Base-by-base conservation (phyloP, 2,329 filamentous ascomycete genomes). In the Didymella exigua region DNA sequence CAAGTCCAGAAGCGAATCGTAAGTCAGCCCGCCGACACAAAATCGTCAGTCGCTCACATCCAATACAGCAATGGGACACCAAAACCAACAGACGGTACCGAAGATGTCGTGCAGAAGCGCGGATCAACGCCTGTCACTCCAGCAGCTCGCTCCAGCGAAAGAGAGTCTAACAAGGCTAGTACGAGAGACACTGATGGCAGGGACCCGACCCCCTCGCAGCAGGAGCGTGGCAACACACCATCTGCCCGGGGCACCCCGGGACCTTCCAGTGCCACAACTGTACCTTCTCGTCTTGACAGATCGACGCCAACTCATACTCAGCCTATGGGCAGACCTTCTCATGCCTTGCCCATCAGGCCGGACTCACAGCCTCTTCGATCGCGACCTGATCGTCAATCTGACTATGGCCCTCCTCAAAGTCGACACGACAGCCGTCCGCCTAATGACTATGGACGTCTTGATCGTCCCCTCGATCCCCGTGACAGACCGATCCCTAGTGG, bases 281-380 rank as follows among this genome's bases (percentile, higher is more conserved):
- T 68, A 27, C 69, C 72, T 18, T 58, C 58, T 31, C 70, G 73
- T 30, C 69, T 71, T 24, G 72, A 78, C 23, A 65, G 69, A 19
- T 67, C 70, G 54, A 61, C 67, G 24, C 56, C 62, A 8, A 56
- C 45, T 18, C 73, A 75, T 43, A 51, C 59, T n/a, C 48, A 65
- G 21, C 57, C 63, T 33, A 51, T 60, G 36, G 60, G 64, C 21
- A 69, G 72, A 52, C 55, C 63, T 41, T 64, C 74, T 24, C 78
- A 78, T 59, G 72, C 72, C 14, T 74, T 88, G 6, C 86, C 86
- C 1, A 85, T 75, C 49, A 79, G 84, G 49, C 85, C 85, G 14
- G 84, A 87, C 59, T 79, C 84, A 10, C 83, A 83, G 7, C 82
- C 83, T 40, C 79, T 80, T 0, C 77, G 78, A 21, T 41, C 59